phyloP scores from a whole-genome alignment of 441 rosid genomes.

The Macaranga tanarius region DNA sequence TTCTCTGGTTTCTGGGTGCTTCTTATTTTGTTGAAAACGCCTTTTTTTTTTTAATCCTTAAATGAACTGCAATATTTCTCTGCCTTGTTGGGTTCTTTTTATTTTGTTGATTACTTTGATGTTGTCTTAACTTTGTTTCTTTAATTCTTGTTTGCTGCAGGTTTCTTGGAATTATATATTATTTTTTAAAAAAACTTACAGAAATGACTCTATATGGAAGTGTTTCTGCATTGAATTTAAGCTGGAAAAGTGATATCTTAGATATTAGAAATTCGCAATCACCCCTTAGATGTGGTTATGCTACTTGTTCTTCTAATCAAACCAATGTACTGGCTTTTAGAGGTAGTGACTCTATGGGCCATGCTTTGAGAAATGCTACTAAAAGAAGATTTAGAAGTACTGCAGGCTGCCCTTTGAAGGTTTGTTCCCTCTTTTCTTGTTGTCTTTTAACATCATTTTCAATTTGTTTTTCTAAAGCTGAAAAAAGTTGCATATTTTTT shows the following conservation, averaged over 20 bases:
- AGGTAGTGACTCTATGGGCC: conserved; percentile 47
- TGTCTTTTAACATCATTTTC: not conserved
- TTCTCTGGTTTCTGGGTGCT: not conserved
- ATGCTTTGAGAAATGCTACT: conserved; percentile 35
- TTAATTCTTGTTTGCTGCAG: not conserved
- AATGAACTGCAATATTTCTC: not conserved
- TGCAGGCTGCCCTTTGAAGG: conserved; percentile 45
- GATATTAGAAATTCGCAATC: conserved; percentile 13
- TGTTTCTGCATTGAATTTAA: conserved; percentile 51
- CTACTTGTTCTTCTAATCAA: conserved; percentile 11
- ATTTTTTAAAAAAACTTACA: not conserved
- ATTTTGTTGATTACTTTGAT: not conserved
- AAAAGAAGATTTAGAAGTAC: conserved; percentile 36
- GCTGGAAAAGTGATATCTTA: conserved; percentile 12
- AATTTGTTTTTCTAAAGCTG: not conserved
- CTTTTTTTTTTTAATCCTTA: not conserved
- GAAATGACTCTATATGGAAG: conserved; percentile 54
- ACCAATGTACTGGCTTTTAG: conserved; percentile 34
- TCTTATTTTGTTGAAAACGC: not conserved
- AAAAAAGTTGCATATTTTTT: not conserved
- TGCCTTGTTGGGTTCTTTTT: not conserved
- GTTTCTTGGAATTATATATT: not conserved
- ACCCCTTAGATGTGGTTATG: conserved; percentile 4
- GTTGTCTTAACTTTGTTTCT: not conserved
- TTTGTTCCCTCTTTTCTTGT: conserved; percentile 19